phyloP scores from a whole-genome alignment of 805 yeast species.

The Ogataea ramenticola region DNA sequence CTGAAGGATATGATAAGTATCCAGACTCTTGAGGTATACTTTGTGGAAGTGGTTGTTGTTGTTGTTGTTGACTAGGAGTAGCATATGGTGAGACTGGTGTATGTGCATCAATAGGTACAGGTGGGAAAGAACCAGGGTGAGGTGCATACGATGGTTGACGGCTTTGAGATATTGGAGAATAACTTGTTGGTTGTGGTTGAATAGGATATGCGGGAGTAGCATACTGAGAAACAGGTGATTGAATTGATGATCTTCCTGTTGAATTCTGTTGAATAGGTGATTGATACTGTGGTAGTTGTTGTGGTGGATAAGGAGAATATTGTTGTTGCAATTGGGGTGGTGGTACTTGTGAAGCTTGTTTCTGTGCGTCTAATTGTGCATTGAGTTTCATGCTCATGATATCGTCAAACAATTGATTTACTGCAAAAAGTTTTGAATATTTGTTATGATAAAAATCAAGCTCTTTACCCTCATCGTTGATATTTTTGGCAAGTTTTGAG shows the following conservation, averaged over 20 bases:
- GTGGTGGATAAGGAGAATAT: slow-evolving; percentile 3
- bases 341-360: background rate
- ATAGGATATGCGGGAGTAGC: background rate
- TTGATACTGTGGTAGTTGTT: slow-evolving; percentile 4
- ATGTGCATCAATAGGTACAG: background rate
- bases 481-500: slow-evolving; percentile 60
- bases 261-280: background rate
- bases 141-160: background rate
- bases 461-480: slow-evolving; percentile 49
- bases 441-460: slow-evolving; percentile 63
- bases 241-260: background rate
- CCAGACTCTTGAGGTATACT: no score
- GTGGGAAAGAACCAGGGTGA: background rate
- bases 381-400: slow-evolving; percentile 51
- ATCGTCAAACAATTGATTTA: slow-evolving; percentile 69
- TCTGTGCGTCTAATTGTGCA: slow-evolving; percentile 14
- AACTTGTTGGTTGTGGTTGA: background rate
- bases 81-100: no score
- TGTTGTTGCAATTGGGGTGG: background rate
- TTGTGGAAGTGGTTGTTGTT: no score
- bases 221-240: background rate
- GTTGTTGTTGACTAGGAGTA: no score
- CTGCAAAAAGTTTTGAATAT: slow-evolving; percentile 72
- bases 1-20: no score
- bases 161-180: background rate